A percentile compares a stretch with the other conserved stretches of the same genome.
Evolutionary conservation across 768 basidiomycete genomes (phyloP).

Genomic region (Sarcodon sp.): DNA sequence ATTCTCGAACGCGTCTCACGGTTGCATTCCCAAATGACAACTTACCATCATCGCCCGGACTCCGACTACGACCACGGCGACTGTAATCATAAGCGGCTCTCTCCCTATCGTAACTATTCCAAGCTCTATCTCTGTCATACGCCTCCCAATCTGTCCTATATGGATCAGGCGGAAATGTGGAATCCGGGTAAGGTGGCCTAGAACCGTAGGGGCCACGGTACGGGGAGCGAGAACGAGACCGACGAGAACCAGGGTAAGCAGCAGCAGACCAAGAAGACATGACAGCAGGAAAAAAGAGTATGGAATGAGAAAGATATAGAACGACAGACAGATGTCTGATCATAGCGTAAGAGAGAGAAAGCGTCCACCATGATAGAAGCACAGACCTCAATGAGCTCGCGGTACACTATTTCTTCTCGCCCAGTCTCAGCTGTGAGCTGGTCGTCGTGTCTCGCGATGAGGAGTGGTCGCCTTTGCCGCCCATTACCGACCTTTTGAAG

Average conservation of each 20-base stretch:
- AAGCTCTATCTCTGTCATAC: conserved; percentile 62
- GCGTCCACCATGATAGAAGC: conserved; percentile 53
- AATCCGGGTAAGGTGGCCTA: conserved; percentile 43
- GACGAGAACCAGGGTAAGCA: conserved; percentile 60
- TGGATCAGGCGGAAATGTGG: conserved; percentile 39
- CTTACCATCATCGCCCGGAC: conserved; percentile 56
- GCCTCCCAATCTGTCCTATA: conserved; percentile 58
- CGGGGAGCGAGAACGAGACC: conserved; percentile 78
- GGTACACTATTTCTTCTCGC: conserved; percentile 24
- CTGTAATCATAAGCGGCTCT: conserved; percentile 54
- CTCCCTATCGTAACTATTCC: conserved; percentile 57
- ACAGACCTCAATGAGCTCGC: conserved; percentile 63
- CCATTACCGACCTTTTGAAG: neutral
- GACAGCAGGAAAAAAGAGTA: conserved; percentile 23
- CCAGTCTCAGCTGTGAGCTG: conserved; percentile 24
- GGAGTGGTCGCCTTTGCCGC: conserved; percentile 9
- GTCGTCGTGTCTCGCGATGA: conserved; percentile 39
- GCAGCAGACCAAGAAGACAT: conserved; percentile 68
- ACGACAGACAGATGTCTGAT: neutral
- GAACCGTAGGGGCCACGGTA: conserved; percentile 37
- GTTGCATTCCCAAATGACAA: neutral
- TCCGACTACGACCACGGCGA: conserved; percentile 66
- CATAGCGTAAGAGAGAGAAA: conserved; percentile 1
- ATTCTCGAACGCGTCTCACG: neutral
- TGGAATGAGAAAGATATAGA: neutral